phyloP scores from a whole-genome alignment of 345 rosid species.

The Populus davidiana region DNA sequence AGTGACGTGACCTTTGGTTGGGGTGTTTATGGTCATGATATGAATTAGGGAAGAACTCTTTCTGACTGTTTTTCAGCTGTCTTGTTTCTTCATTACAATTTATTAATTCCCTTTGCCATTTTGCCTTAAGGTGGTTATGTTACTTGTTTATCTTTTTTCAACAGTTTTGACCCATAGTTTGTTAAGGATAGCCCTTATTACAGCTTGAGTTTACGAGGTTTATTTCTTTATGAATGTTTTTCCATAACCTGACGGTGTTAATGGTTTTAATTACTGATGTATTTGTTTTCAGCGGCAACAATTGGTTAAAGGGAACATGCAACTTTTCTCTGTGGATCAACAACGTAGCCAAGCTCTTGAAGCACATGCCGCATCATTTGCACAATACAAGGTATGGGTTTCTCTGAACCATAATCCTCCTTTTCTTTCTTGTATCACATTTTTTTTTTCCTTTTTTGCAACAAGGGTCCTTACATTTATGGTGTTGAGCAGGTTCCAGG shows the following conservation, averaged over 20 bases:
- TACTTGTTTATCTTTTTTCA: neutral
- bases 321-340: conserved; percentile 90
- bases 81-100: neutral
- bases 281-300: conserved; percentile 56
- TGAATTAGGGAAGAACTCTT: neutral
- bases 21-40: neutral
- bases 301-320: conserved; percentile 94
- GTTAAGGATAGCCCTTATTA: neutral
- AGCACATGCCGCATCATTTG: conserved; percentile 99
- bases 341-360: conserved; percentile 99
- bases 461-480: neutral
- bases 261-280: neutral
- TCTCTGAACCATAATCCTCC: neutral
- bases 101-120: neutral
- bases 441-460: neutral
- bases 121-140: neutral
- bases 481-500: conserved; percentile 63
- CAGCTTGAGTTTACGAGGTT: neutral
- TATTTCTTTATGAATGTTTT: neutral
- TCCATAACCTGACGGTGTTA: neutral
- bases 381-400: conserved; percentile 62
- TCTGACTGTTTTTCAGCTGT: neutral
- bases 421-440: neutral
- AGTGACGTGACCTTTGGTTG: neutral
- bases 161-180: neutral